Percentiles rank a stretch among this genome's conserved stretches.
Evolutionary conservation across 2,329 filamentous ascomycete species (phyloP).

Genomic region (Chaetomium sp.): DNA sequence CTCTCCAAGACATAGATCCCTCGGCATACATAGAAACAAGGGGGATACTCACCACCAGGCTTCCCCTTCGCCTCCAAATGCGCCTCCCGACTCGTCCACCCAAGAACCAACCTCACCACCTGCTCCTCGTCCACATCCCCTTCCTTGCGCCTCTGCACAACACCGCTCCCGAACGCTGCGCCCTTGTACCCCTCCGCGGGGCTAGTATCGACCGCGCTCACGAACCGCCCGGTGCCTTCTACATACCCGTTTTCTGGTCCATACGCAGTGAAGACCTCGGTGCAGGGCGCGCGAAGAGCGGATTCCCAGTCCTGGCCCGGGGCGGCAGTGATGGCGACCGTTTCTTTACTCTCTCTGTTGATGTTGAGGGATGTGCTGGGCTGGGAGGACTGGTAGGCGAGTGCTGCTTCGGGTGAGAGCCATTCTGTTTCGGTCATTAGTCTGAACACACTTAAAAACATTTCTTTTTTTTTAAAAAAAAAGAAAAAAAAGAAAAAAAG

Average conservation of each 20-base stretch:
- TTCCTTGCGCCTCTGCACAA: not conserved
- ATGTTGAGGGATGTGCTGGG: not conserved
- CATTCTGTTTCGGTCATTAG: slow-evolving; percentile 4
- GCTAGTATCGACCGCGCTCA: slow-evolving; percentile 6
- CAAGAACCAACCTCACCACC: slow-evolving; percentile 20
- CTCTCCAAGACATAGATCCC: not conserved
- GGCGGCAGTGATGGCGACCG: not conserved
- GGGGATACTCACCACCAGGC: slow-evolving; percentile 7
- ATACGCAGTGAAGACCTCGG: slow-evolving; percentile 24
- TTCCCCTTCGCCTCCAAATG: slow-evolving; percentile 19
- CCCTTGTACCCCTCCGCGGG: slow-evolving; percentile 12
- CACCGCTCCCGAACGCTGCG: slow-evolving; percentile 1
- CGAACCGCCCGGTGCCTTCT: slow-evolving; percentile 16
- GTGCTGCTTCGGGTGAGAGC: slow-evolving; percentile 7
- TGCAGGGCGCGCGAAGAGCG: slow-evolving; percentile 15
- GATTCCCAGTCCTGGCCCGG: not conserved
- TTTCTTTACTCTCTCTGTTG: not conserved
- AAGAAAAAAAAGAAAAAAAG: not conserved
- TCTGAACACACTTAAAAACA: not conserved
- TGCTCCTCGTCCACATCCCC: slow-evolving; percentile 2
- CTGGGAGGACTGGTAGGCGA: not conserved
- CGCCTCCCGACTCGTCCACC: slow-evolving; percentile 23
- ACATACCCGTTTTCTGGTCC: slow-evolving; percentile 18
- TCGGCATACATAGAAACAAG: not conserved
- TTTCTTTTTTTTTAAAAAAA: not conserved